Conservation (phyloP, 352 stramenopile genomes). For the Globisporangium ultimum region DNA sequence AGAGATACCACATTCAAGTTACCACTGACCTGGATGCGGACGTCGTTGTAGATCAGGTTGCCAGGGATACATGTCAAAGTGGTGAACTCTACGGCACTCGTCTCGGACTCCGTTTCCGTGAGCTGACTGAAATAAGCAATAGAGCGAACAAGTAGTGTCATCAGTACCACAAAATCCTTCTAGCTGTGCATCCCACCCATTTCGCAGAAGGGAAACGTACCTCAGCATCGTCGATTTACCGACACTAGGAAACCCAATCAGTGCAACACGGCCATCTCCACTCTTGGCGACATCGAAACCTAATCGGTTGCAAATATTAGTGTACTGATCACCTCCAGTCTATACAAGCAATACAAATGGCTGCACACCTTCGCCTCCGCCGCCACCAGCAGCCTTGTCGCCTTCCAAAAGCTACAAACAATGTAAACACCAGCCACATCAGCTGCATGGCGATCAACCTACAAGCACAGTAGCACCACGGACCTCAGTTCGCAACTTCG, state of each 20-base stretch:
- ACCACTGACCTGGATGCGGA: slow-evolving; percentile 89
- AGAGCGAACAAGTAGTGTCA: not conserved
- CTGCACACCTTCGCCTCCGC: slow-evolving; percentile 66
- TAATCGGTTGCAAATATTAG: slow-evolving; percentile 14
- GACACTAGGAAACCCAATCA: slow-evolving; percentile 94
- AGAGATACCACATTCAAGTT: not conserved
- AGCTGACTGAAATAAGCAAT: slow-evolving; percentile 62
- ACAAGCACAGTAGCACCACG: not conserved
- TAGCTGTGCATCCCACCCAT: too few species aligned
- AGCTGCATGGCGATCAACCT: slow-evolving; percentile 4
- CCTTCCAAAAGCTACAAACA: slow-evolving; percentile 67
- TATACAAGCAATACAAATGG: not conserved
- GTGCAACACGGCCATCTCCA: slow-evolving; percentile 95
- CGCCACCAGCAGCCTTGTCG: slow-evolving; percentile 68
- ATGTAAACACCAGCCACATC: not conserved
- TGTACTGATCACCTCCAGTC: not conserved
- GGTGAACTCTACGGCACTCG: slow-evolving; percentile 97
- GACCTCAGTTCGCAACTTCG: slow-evolving; percentile 97
- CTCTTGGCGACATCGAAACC: slow-evolving; percentile 94
- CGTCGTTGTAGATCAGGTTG: slow-evolving; percentile 95
- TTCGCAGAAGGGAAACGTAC: slow-evolving; percentile 14
- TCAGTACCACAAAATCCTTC: not conserved
- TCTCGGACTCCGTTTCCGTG: slow-evolving; percentile 96
- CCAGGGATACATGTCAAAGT: slow-evolving; percentile 98
- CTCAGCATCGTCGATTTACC: slow-evolving; percentile 87